Evolutionary conservation across 148 eudicot genomes (phyloP).

Genomic region (Simmondsia chinensis): DNA sequence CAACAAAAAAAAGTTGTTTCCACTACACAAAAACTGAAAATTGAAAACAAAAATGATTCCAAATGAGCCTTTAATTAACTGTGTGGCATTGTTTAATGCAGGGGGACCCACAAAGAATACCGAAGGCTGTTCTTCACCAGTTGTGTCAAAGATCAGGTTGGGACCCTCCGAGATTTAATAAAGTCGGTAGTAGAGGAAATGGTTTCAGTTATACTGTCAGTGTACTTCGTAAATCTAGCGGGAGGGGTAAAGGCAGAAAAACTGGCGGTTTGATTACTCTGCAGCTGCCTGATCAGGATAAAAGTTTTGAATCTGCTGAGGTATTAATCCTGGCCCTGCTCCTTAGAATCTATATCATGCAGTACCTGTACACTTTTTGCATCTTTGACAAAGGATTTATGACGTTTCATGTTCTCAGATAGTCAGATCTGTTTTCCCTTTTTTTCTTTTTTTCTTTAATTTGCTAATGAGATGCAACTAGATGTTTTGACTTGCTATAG

Average conservation of each 20-base stretch:
- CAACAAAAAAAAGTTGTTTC: no score
- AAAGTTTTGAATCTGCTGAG: constrained; percentile 64
- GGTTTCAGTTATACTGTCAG: constrained; percentile 56
- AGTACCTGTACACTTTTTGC: no score
- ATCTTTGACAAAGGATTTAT: no score
- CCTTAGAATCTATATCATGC: no score
- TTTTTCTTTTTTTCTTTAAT: not conserved
- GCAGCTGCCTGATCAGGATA: constrained; percentile 63
- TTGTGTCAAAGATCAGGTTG: constrained; percentile 92
- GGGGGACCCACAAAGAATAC: constrained; percentile 84
- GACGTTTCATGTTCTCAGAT: no score
- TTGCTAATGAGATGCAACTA: no score
- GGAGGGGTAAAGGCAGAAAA: constrained; percentile 95
- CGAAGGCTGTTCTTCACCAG: constrained; percentile 93
- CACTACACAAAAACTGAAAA: no score
- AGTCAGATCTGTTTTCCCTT: not conserved
- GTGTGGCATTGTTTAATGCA: constrained; percentile 16
- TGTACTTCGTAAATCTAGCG: constrained; percentile 81
- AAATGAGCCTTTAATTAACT: no score
- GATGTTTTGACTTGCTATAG: no score
- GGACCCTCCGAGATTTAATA: constrained; percentile 87
- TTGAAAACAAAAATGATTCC: no score
- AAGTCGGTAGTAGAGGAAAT: constrained; percentile 45
- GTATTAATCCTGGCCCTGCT: constrained; percentile 21
- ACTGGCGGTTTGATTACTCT: constrained; percentile 81